A percentile compares a stretch with the other conserved stretches of the same genome.
These are phyloP conservation scores for Trichosanthes cucumerina DNA, from an alignment of 306 rosid genomes.

Conservation along the genomic window DNA sequence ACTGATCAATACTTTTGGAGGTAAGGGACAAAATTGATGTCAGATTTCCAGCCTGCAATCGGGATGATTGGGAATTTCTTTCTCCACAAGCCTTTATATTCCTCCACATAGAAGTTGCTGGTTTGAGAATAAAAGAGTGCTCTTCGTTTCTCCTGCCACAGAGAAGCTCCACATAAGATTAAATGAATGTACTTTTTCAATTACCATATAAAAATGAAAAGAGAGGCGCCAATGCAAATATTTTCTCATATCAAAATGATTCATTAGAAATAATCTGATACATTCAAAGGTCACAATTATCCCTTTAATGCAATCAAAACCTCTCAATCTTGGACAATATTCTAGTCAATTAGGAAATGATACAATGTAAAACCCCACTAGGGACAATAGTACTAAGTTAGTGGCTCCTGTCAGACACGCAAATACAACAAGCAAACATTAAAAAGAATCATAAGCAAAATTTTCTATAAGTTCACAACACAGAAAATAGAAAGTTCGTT, in stretches of 20 bases:
- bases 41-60: slow-evolving; percentile 29
- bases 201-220: not conserved
- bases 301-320: not conserved
- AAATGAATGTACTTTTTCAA: not conserved
- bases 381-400: not conserved
- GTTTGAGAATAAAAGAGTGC: slow-evolving; percentile 89
- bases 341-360: not conserved
- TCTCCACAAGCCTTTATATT: slow-evolving; percentile 37
- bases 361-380: not conserved
- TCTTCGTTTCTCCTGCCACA: slow-evolving; percentile 84
- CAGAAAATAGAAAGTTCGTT: not conserved
- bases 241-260: not conserved
- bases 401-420: not conserved
- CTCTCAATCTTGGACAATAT: not conserved
- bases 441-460: not conserved
- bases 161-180: slow-evolving; percentile 21
- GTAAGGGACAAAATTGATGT: slow-evolving; percentile 32
- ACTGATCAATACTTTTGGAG: slow-evolving; percentile 42
- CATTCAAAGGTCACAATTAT: not conserved
- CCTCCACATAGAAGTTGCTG: slow-evolving; percentile 52
- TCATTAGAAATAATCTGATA: not conserved
- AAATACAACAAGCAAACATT: not conserved
- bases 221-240: not conserved
- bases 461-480: not conserved
- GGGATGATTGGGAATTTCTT: slow-evolving; percentile 42